Base-by-base conservation (phyloP, 1,139 yeast species). In the Diutina scorzettiae region DNA sequence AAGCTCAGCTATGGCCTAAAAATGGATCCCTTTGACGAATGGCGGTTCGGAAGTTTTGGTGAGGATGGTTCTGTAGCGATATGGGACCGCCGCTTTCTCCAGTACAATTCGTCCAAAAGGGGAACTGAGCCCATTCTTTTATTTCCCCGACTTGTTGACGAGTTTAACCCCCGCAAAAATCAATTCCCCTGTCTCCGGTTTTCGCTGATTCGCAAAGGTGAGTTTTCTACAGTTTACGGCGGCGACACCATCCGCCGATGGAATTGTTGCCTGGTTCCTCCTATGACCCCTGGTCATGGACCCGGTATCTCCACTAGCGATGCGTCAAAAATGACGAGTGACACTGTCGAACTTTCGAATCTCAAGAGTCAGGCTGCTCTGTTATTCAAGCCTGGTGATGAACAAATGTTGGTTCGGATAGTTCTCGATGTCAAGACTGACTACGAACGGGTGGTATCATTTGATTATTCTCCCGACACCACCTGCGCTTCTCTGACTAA, bases 51-150 rank as follows among this genome's bases (percentile, higher is more conserved):
- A 32, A 78, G 94, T 0, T 75, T 74, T 49, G 75, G 86, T 43
- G 96, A 86, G 51, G 93, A 84, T 53, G 95, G 96, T 1, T 75
- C 93, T 0, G 62, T 87, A 45, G 80, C 91, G 0, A 69, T 87
- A 12, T 89, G 95, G 94, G 97, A 89, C 56, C 70, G 94, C 46
- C 69, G 96, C 46, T 78, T 73, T 49, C 58, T 86, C 42, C 19
- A 32, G 19, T 6, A 12, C 8, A 32, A 20, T n/a, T 55, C 63
- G 0, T 54, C 57, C 9, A 23, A 41, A 4, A 44, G 41, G 5
- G 45, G 43, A 12, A 44, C 21, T 27, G 69, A 73, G 5, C 94
- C 95, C 0, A 62, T 81, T 9, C 58, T 85, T 34, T 70, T 75
- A 27, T 81, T 86, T 54, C 76, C 74, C 44, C 78, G 83, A 49